These are phyloP conservation scores for Ogataea angusta DNA, from an alignment of 805 yeast species.

Conservation along the genomic window DNA sequence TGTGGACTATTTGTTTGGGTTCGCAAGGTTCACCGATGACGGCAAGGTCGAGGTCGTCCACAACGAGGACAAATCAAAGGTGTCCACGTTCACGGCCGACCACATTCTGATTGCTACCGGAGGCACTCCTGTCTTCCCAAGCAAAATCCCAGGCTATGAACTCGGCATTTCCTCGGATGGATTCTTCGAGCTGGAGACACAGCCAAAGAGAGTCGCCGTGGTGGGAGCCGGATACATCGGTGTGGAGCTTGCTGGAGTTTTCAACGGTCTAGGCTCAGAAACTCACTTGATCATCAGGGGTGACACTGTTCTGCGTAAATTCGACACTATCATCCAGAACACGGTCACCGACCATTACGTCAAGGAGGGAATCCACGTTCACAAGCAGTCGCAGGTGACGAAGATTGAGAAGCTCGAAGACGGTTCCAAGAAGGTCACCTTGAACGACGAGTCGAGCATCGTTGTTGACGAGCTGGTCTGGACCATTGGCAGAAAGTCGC, in stretches of 20 bases:
- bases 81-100: conserved; percentile 64
- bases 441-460: conserved; percentile 41
- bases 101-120: conserved; percentile 90
- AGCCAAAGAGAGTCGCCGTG: conserved; percentile 89
- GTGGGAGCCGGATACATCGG: conserved; percentile 99
- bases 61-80: conserved; percentile 54
- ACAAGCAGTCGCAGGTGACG: conserved; percentile 57
- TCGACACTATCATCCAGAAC: conserved; percentile 76
- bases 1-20: conserved; percentile 83
- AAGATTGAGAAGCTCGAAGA: conserved; percentile 45
- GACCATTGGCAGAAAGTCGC: conserved; percentile 90
- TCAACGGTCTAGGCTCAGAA: conserved; percentile 81
- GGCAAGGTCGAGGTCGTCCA: conserved; percentile 78
- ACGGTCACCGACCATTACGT: conserved; percentile 79
- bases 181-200: conserved; percentile 73
- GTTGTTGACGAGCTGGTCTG: conserved; percentile 81
- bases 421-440: conserved; percentile 48
- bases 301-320: conserved; percentile 82
- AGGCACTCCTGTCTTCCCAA: conserved; percentile 76
- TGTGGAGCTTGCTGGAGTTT: conserved; percentile 91
- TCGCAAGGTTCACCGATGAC: conserved; percentile 68
- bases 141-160: conserved; percentile 72
- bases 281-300: conserved; percentile 89
- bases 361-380: conserved; percentile 77
- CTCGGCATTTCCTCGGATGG: conserved; percentile 87